Base-by-base conservation (phyloP, 2,329 filamentous ascomycete genomes). In the Pseudocercospora macadamiae region DNA sequence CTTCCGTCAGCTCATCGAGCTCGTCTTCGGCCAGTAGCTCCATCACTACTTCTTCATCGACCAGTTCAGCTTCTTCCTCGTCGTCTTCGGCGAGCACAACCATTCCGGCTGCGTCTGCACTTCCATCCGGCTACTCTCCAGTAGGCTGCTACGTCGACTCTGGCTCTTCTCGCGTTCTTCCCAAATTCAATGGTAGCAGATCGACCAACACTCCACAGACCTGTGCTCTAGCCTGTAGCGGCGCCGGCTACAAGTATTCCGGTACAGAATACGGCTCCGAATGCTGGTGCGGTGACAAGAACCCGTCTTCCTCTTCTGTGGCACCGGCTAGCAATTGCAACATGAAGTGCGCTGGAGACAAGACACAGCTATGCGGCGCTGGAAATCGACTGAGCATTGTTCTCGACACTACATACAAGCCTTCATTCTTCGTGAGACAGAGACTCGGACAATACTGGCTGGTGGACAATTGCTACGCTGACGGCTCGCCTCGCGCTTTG, bases 251-350 rank as follows among this genome's bases (percentile, higher is more conserved):
- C 62, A 55, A 62, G 21, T 75, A 69, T 58, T 75, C 73, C 36
- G 75, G 74, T 26, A 62, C 73, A 36, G 72, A 76, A 56, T 73
- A 71, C 51, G 67, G 65, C 6, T 60, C 55, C 10, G 70, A 76
- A 61, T 77, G 75, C 57, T 74, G 57, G 37, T 65, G 66, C 61
- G 53, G 42, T 14, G 36, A 48, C 44, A 30, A 6, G 8, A 18
- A 9, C 5, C 54, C 42, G 5, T 7, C 26, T 12, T 10, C 57
- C 51, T n/a, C n/a, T n/a, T n/a, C n/a, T n/a, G n/a, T n/a, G n/a
- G n/a, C n/a, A n/a, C n/a, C n/a, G n/a, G n/a, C n/a, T n/a, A n/a
- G n/a, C n/a, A n/a, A 61, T 18, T 72, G 70, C 60, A 63, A 57
- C 8, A 69, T 66, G 62, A 42, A 56, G 4, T 72, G 70, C 55